Evolutionary conservation across 1,284 basidiomycete species (phyloP).

Genomic region (Moesziomyces aphidis): DNA sequence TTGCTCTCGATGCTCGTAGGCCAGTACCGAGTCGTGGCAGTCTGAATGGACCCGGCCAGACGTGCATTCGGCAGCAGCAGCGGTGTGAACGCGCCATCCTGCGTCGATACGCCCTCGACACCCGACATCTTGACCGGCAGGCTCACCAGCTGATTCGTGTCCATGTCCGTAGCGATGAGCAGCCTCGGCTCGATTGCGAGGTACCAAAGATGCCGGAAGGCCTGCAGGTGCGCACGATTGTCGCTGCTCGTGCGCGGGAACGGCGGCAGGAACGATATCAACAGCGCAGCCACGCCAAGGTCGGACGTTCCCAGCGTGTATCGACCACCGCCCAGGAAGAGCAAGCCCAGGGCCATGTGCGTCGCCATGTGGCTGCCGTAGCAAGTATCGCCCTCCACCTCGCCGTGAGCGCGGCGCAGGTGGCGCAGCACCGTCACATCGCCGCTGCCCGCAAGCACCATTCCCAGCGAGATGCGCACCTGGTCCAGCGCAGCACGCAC

Average conservation of each 20-base stretch:
- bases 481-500: constrained; percentile 89
- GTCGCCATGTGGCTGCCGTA: constrained; percentile 92
- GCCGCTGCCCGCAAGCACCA: constrained; percentile 96
- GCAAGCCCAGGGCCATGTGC: constrained; percentile 88
- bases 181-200: constrained; percentile 94
- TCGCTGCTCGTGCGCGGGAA: constrained; percentile 79
- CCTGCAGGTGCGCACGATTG: constrained; percentile 91
- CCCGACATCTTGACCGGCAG: constrained; percentile 42
- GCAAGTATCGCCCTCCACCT: constrained; percentile 73
- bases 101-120: neutral
- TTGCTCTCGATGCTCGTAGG: constrained; percentile 39
- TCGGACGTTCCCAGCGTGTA: constrained; percentile 93
- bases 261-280: constrained; percentile 81
- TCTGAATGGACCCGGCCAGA: constrained; percentile 75
- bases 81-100: constrained; percentile 69
- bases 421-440: constrained; percentile 89
- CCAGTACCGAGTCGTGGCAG: constrained; percentile 93
- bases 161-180: constrained; percentile 77
- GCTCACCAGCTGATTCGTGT: constrained; percentile 49
- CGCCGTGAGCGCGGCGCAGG: constrained; percentile 91
- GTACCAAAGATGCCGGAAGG: constrained; percentile 93
- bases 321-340: constrained; percentile 93
- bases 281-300: constrained; percentile 87
- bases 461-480: constrained; percentile 83
- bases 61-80: constrained; percentile 82